These are phyloP conservation scores for Vanderwaltozyma yarrowii DNA, from an alignment of 805 yeast species.

Conservation along the genomic window DNA sequence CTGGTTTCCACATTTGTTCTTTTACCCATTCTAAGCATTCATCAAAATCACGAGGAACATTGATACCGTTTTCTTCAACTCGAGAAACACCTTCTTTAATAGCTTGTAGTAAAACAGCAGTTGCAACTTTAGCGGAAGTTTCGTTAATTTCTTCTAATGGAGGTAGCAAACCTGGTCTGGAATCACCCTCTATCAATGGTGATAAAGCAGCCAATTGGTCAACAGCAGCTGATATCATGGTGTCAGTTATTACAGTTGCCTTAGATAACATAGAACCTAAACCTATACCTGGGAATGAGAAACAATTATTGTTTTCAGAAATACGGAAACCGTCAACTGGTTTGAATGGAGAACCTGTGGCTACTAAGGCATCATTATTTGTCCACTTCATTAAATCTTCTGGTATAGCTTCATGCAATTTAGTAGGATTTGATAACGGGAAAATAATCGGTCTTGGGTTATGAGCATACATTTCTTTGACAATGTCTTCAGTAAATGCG, in stretches of 20 bases:
- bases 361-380: conserved; percentile 79
- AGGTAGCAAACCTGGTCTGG: conserved; percentile 57
- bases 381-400: conserved; percentile 89
- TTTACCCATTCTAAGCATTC: conserved; percentile 81
- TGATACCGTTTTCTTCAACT: conserved; percentile 40
- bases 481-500: conserved; percentile 79
- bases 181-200: conserved; percentile 44
- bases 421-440: conserved; percentile 94
- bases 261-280: conserved; percentile 88
- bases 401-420: conserved; percentile 91
- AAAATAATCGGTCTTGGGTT: conserved; percentile 83
- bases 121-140: conserved; percentile 84
- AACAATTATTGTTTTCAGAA: conserved; percentile 94
- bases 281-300: conserved; percentile 97
- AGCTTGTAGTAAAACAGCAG: conserved; percentile 86
- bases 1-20: conserved; percentile 96
- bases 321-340: conserved; percentile 88
- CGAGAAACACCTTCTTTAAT: conserved; percentile 77
- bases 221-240: conserved; percentile 93
- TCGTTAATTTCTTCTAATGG: conserved; percentile 79
- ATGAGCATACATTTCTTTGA: conserved; percentile 81
- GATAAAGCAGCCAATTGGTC: conserved; percentile 80
- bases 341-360: conserved; percentile 96
- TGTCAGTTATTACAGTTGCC: conserved; percentile 71
- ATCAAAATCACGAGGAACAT: conserved; percentile 72